phyloP scores from a whole-genome alignment of 192 early-diverging fungal species.

The Entomortierella beljakovae region DNA sequence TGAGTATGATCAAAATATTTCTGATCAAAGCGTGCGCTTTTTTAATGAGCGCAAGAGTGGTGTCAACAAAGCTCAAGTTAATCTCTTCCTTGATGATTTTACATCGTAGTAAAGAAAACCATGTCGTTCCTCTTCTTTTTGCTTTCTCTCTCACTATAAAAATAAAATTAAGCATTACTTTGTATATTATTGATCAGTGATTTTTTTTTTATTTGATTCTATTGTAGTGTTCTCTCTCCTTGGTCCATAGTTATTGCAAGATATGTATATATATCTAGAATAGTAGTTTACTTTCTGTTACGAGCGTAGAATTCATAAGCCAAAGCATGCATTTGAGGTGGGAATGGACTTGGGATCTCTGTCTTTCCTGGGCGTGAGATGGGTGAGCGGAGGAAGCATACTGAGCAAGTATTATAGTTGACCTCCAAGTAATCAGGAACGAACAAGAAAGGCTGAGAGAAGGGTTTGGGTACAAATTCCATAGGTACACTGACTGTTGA shows the following conservation, averaged over 20 bases:
- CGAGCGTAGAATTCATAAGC: conserved; percentile 93
- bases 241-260: no score
- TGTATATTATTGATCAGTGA: no score
- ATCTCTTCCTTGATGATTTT: conserved; percentile 33
- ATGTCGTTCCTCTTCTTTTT: no score
- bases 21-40: conserved; percentile 33
- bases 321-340: conserved; percentile 89
- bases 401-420: conserved; percentile 93
- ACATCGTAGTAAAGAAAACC: no score
- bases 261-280: no score
- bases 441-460: conserved; percentile 95
- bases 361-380: conserved; percentile 84
- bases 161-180: no score
- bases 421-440: conserved; percentile 98
- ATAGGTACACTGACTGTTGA: conserved; percentile 40
- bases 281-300: conserved; percentile 50
- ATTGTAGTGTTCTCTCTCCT: no score
- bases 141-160: no score
- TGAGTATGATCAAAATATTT: conserved; percentile 43
- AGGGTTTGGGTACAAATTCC: conserved; percentile 75
- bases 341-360: conserved; percentile 95
- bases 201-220: no score
- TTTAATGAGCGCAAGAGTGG: conserved; percentile 46
- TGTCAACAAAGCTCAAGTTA: conserved; percentile 26
- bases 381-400: conserved; percentile 89